These are phyloP conservation scores for Chalciporus pseudorubinellus DNA, from an alignment of 768 basidiomycete species.

Conservation along the genomic window DNA sequence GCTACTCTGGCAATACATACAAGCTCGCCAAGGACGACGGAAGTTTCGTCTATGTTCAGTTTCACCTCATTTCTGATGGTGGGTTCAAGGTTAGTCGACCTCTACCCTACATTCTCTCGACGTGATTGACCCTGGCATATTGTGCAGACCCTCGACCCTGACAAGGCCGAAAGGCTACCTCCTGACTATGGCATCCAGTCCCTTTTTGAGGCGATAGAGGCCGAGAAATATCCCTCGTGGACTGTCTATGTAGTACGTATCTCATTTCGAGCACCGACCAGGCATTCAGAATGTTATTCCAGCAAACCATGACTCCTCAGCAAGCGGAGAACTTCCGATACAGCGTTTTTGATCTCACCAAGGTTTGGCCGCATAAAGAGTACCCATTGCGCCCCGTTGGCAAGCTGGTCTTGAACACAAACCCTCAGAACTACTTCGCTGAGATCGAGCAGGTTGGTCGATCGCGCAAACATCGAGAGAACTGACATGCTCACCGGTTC, in stretches of 20 bases:
- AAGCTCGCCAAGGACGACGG: conserved; percentile 86
- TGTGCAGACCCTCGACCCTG: conserved; percentile 66
- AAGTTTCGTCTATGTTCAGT: conserved; percentile 81
- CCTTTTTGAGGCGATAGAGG: conserved; percentile 83
- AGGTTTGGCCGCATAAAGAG: no score
- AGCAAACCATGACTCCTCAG: conserved; percentile 96
- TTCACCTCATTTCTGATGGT: conserved; percentile 74
- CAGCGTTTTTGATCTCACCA: no score
- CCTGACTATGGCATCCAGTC: conserved; percentile 82
- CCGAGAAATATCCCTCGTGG: conserved; percentile 80
- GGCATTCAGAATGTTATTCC: conserved; percentile 13
- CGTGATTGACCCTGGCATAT: background rate
- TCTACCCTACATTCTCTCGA: background rate
- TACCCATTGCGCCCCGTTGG: no score
- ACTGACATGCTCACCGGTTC: no score
- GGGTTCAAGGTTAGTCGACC: conserved; percentile 67
- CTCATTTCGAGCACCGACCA: background rate
- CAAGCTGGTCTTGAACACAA: no score
- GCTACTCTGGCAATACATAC: conserved; percentile 91
- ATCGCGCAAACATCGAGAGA: no score
- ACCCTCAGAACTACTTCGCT: no score
- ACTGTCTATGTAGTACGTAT: conserved; percentile 75
- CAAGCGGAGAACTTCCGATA: no score
- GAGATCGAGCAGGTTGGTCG: no score
- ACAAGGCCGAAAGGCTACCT: conserved; percentile 60